Evolutionary conservation across 306 rosid species (phyloP).

Genomic region (Senna siamea): DNA sequence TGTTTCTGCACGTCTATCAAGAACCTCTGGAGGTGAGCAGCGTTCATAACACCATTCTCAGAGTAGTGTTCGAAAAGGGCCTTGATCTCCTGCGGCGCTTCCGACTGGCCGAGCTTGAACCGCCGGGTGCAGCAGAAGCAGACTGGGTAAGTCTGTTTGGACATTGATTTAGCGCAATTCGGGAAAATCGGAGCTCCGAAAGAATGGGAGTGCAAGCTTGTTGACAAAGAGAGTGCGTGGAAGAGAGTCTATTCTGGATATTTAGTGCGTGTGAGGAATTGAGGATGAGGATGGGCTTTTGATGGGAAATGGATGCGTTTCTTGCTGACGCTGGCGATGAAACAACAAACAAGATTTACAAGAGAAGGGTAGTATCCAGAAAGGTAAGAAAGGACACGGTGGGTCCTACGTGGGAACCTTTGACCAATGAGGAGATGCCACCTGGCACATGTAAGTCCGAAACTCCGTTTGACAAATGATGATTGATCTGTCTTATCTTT

Average conservation of each 20-base stretch:
- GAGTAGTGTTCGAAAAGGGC: slow-evolving; percentile 56
- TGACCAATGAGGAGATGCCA: not conserved
- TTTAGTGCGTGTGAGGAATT: not conserved
- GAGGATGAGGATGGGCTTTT: slow-evolving; percentile 12
- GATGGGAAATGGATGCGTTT: slow-evolving; percentile 35
- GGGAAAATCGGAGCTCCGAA: not conserved
- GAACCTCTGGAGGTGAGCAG: slow-evolving; percentile 63
- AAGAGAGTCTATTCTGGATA: too few relatives aligned
- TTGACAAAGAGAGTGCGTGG: not conserved
- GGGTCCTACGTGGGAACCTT: not conserved
- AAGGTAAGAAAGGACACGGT: not conserved
- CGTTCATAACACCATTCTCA: slow-evolving; percentile 67
- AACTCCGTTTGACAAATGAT: not conserved
- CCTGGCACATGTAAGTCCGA: not conserved
- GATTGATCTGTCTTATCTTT: not conserved
- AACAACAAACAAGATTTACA: not conserved
- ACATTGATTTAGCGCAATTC: slow-evolving; percentile 36
- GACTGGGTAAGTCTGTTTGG: slow-evolving; percentile 78
- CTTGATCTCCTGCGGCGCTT: slow-evolving; percentile 70
- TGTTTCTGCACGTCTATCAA: slow-evolving; percentile 73
- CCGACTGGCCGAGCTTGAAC: slow-evolving; percentile 63
- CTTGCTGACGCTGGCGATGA: slow-evolving; percentile 29
- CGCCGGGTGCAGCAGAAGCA: slow-evolving; percentile 90
- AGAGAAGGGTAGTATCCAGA: not conserved
- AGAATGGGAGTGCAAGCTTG: not conserved